Evolutionary conservation across 495 filamentous ascomycete genomes (phyloP).

Genomic region (Hyaloscypha finlandica): DNA sequence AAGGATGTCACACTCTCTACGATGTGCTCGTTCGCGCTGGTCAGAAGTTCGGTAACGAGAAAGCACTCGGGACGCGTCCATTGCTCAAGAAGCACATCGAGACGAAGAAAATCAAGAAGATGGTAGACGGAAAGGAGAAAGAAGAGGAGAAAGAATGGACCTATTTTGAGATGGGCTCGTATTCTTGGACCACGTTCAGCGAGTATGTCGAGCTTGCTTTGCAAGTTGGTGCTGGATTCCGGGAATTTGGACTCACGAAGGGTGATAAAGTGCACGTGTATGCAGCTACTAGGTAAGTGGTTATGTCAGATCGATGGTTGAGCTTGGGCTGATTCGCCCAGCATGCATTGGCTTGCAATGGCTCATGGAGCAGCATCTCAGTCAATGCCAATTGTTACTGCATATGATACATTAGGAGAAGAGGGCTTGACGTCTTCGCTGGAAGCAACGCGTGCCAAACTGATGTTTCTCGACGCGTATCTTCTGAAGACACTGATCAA

Average conservation of each 20-base stretch:
- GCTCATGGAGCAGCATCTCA: conserved; percentile 77
- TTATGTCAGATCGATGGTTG: not conserved
- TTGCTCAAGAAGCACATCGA: conserved; percentile 61
- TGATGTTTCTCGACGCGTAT: conserved; percentile 86
- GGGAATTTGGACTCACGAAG: conserved; percentile 53
- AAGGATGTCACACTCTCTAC: conserved; percentile 56
- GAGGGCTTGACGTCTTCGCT: conserved; percentile 89
- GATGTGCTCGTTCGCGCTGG: conserved; percentile 57
- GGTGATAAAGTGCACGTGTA: conserved; percentile 59
- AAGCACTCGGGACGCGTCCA: conserved; percentile 57
- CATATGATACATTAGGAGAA: conserved; percentile 95
- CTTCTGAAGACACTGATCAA: conserved; percentile 77
- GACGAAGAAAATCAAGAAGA: conserved; percentile 66
- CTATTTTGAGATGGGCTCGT: conserved; percentile 62
- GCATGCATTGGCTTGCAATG: conserved; percentile 76
- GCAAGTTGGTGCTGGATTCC: conserved; percentile 54
- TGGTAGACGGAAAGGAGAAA: conserved; percentile 58
- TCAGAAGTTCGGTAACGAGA: conserved; percentile 53
- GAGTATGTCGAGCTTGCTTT: conserved; percentile 57
- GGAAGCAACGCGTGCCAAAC: conserved; percentile 78
- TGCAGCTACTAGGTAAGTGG: conserved; percentile 55
- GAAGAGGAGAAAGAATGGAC: conserved; percentile 67
- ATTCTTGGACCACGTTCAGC: conserved; percentile 58
- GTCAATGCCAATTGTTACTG: conserved; percentile 90
- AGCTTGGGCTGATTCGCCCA: conserved; percentile 33